Evolutionary conservation across 768 basidiomycete genomes (phyloP).

Genomic region (Hygrophoropsis aurantiaca): DNA sequence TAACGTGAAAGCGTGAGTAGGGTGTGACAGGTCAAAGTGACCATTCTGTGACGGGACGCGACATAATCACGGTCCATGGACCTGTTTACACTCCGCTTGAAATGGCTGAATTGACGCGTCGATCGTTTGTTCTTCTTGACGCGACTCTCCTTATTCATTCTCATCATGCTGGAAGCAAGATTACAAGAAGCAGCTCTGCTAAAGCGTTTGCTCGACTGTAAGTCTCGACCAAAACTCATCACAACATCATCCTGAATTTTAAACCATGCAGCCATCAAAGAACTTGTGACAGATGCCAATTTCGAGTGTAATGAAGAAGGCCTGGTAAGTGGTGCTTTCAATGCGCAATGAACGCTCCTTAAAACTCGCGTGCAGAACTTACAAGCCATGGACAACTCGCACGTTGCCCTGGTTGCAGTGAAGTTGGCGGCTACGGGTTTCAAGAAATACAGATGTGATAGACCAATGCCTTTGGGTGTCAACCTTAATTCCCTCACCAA

Average conservation of each 20-base stretch:
- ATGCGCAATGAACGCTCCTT: background rate
- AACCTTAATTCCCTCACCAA: constrained; percentile 89
- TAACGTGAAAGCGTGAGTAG: background rate
- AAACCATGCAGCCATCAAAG: constrained; percentile 78
- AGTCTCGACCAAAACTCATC: constrained; percentile 21
- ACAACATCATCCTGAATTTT: constrained; percentile 8
- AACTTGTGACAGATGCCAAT: constrained; percentile 96
- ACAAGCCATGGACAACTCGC: constrained; percentile 99
- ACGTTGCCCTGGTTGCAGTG: constrained; percentile 94
- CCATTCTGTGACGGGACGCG: constrained; percentile 29
- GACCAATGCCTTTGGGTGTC: constrained; percentile 88
- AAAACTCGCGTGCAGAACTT: constrained; percentile 50
- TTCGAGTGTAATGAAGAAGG: constrained; percentile 97
- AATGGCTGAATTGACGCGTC: constrained; percentile 31
- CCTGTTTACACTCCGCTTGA: constrained; percentile 31
- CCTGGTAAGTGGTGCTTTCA: constrained; percentile 50
- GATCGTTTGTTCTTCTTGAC: constrained; percentile 9
- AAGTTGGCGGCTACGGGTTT: constrained; percentile 79
- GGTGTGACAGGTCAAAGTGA: constrained; percentile 25
- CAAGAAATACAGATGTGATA: constrained; percentile 88
- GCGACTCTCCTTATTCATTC: constrained; percentile 22
- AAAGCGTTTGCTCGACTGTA: constrained; percentile 93
- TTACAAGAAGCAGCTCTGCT: constrained; percentile 83
- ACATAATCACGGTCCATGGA: constrained; percentile 17
- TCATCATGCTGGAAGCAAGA: constrained; percentile 85